A percentile compares a stretch with the other conserved stretches of the same genome.
Evolutionary conservation across 768 basidiomycete species (phyloP).

Genomic region (Mycena filopes): DNA sequence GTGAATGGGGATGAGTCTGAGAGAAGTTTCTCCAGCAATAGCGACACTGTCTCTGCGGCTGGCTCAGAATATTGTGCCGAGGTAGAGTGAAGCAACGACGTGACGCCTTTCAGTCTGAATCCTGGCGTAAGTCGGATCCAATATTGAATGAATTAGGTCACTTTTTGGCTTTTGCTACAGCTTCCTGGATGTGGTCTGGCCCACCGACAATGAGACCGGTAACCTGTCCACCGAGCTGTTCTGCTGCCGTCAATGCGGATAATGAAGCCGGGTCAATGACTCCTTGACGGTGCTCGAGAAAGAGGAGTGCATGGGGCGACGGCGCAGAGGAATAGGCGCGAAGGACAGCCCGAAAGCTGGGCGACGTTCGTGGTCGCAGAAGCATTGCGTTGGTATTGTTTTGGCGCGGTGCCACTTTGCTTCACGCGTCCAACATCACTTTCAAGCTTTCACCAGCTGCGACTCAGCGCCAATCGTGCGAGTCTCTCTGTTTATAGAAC

Average conservation of each 20-base stretch:
- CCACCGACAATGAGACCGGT: slow-evolving; percentile 82
- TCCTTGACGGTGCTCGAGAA: slow-evolving; percentile 88
- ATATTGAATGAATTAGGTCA: slow-evolving; percentile 42
- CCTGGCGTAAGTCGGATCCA: slow-evolving; percentile 26
- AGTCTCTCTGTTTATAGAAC: slow-evolving; percentile 16
- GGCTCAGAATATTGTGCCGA: slow-evolving; percentile 76
- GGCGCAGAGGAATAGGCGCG: slow-evolving; percentile 70
- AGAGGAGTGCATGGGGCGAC: slow-evolving; percentile 83
- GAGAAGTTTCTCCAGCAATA: slow-evolving; percentile 82
- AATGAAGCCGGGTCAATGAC: slow-evolving; percentile 86
- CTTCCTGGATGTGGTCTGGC: slow-evolving; percentile 69
- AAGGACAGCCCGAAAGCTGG: slow-evolving; percentile 34
- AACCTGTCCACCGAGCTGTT: slow-evolving; percentile 86
- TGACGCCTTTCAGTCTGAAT: slow-evolving; percentile 73
- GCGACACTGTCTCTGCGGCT: slow-evolving; percentile 83
- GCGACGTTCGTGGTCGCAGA: slow-evolving; percentile 28
- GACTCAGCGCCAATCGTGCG: slow-evolving; percentile 17
- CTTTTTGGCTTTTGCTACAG: slow-evolving; percentile 86
- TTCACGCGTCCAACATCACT: not conserved
- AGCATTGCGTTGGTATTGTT: slow-evolving; percentile 13
- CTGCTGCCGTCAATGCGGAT: slow-evolving; percentile 92
- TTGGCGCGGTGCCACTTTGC: slow-evolving; percentile 5
- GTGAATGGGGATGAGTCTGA: slow-evolving; percentile 75
- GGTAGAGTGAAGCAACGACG: slow-evolving; percentile 73
- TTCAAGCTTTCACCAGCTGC: slow-evolving; percentile 5